phyloP scores from a whole-genome alignment of 768 basidiomycete species.

The Boletus rubroflammeus region DNA sequence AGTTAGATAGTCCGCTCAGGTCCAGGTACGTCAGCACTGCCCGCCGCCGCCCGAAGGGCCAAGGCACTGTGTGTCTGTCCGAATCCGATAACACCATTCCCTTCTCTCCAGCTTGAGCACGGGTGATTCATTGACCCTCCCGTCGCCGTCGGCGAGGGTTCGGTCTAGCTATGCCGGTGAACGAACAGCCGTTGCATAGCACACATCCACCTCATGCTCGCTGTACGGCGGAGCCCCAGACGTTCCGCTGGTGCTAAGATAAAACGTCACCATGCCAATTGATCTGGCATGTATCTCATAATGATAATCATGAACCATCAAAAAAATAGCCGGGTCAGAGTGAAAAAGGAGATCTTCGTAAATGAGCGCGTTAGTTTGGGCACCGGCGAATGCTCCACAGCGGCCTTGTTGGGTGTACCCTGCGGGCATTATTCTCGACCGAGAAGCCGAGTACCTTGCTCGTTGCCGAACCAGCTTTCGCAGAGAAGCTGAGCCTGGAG shows the following conservation, averaged over 20 bases:
- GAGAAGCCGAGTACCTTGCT: background rate
- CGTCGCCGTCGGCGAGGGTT: background rate
- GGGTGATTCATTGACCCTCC: background rate
- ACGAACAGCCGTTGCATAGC: background rate
- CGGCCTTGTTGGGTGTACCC: background rate
- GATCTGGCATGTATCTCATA: background rate
- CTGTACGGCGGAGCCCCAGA: background rate
- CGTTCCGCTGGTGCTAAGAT: background rate
- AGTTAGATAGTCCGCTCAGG: background rate
- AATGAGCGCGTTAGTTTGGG: background rate
- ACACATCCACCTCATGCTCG: background rate
- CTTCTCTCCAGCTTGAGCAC: too few relatives aligned
- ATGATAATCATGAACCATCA: background rate
- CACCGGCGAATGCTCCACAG: background rate
- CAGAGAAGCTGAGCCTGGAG: background rate
- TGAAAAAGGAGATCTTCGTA: background rate
- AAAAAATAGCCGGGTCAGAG: background rate
- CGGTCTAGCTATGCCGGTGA: background rate
- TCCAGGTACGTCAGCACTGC: background rate
- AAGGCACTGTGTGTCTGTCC: background rate
- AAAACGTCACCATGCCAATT: constrained; percentile 8
- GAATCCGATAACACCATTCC: background rate
- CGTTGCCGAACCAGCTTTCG: background rate
- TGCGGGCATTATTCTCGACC: background rate
- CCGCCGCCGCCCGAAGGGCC: background rate